phyloP scores from a whole-genome alignment of 2,329 filamentous ascomycete genomes.

The Graphilbum fragrans region DNA sequence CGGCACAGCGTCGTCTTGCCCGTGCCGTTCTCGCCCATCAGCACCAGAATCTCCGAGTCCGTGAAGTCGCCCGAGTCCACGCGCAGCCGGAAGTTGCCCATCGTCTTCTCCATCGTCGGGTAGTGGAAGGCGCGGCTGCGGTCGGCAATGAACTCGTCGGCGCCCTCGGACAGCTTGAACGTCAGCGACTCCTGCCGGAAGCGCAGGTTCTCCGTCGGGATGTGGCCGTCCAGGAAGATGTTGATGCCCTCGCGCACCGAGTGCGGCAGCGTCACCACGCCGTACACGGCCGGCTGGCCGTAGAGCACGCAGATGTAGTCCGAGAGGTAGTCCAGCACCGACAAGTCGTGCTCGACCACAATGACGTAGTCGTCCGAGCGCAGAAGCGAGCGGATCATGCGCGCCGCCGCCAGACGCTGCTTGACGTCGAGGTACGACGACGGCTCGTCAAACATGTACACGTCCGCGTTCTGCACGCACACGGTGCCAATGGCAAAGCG shows the following conservation, averaged over 20 bases:
- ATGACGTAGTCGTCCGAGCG: slow-evolving; percentile 91
- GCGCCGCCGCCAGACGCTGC: slow-evolving; percentile 86
- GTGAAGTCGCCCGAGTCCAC: slow-evolving; percentile 83
- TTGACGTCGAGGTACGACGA: slow-evolving; percentile 99
- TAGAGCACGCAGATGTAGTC: slow-evolving; percentile 98
- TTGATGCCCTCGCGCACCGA: slow-evolving; percentile 99
- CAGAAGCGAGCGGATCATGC: slow-evolving; percentile 83
- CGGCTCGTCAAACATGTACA: slow-evolving; percentile 99
- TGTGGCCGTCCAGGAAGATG: slow-evolving; percentile 92
- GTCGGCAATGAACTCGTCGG: slow-evolving; percentile 79
- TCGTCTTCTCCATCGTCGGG: slow-evolving; percentile 82
- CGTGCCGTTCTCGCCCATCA: slow-evolving; percentile 99
- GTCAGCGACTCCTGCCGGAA: slow-evolving; percentile 96
- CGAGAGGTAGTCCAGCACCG: slow-evolving; percentile 94
- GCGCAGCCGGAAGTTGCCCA: slow-evolving; percentile 62
- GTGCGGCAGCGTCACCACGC: slow-evolving; percentile 90
- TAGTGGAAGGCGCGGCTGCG: slow-evolving; percentile 78
- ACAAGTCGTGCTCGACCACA: slow-evolving; percentile 98
- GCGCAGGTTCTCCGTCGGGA: slow-evolving; percentile 94
- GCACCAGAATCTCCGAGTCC: slow-evolving; percentile 96
- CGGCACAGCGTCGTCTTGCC: slow-evolving; percentile 97
- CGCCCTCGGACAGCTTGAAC: slow-evolving; percentile 83
- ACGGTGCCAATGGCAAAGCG: slow-evolving; percentile 95
- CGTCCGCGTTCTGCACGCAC: slow-evolving; percentile 90
- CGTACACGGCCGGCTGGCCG: slow-evolving; percentile 88